Conservation (phyloP, 257 asterid genomes). For the Jasminum sambac region DNA sequence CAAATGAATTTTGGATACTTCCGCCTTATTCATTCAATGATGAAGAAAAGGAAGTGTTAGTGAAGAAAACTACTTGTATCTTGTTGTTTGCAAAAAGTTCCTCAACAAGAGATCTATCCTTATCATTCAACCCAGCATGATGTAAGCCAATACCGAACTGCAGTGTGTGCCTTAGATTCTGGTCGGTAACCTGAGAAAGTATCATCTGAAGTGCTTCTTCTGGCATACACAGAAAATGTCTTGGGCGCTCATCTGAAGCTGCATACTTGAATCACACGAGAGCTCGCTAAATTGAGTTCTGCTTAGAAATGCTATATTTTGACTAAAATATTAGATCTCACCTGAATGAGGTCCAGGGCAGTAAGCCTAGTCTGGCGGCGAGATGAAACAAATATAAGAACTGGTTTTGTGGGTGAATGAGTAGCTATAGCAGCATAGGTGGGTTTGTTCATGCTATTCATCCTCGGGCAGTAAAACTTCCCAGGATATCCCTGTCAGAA, state of each 20-base stretch:
- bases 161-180: slow-evolving; percentile 91
- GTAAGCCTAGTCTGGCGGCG: slow-evolving; percentile 99
- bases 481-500: slow-evolving; percentile 94
- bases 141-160: slow-evolving; percentile 98
- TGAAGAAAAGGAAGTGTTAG: slow-evolving; percentile 9
- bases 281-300: slow-evolving; percentile 20
- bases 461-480: slow-evolving; percentile 97
- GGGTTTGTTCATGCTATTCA: slow-evolving; percentile 99
- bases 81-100: slow-evolving; percentile 97
- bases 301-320: slow-evolving; percentile 6
- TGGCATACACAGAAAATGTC: slow-evolving; percentile 79
- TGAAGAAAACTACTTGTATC: slow-evolving; percentile 66
- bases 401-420: slow-evolving; percentile 96
- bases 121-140: slow-evolving; percentile 95
- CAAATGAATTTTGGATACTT: slow-evolving; percentile 21
- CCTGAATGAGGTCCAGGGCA: slow-evolving; percentile 98
- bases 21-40: slow-evolving; percentile 21
- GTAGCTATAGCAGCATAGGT: slow-evolving; percentile 98
- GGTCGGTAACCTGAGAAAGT: slow-evolving; percentile 90
- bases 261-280: slow-evolving; percentile 63
- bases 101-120: slow-evolving; percentile 95
- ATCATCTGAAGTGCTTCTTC: slow-evolving; percentile 98
- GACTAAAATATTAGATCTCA: slow-evolving; percentile 33
- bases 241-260: slow-evolving; percentile 93
- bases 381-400: slow-evolving; percentile 93